Conservation (phyloP, 1,139 yeast species). For the Diutina neorugosa region DNA sequence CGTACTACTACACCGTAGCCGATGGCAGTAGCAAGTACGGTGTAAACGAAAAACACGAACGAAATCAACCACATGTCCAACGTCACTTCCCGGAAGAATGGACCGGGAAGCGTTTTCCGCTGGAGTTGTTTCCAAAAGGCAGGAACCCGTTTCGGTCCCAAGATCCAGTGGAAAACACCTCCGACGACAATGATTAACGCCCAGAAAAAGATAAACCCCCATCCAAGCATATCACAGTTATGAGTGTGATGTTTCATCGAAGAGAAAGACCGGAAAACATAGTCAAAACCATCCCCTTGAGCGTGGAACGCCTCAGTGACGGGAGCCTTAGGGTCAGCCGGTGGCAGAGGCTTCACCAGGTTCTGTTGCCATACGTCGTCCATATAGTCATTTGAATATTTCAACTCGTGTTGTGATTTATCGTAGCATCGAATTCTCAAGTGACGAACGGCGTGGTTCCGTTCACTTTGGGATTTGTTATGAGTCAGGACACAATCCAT, state of each 20-base stretch:
- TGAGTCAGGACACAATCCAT: constrained; percentile 8
- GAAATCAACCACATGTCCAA: constrained; percentile 7
- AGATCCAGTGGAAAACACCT: constrained; percentile 6
- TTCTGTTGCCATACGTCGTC: constrained; percentile 3
- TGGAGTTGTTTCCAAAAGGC: constrained; percentile 5
- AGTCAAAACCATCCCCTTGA: background rate
- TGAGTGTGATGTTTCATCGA: constrained; percentile 9
- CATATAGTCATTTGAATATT: constrained; percentile 7
- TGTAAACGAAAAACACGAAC: constrained; percentile 6
- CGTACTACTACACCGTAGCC: constrained; percentile 8
- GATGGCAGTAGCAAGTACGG: constrained; percentile 8
- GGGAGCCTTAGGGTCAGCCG: background rate
- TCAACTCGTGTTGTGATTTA: constrained; percentile 6
- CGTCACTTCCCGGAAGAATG: constrained; percentile 6
- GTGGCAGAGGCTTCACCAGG: background rate
- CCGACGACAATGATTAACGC: constrained; percentile 6
- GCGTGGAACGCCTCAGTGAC: background rate
- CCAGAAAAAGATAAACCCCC: constrained; percentile 10
- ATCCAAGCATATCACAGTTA: constrained; percentile 10
- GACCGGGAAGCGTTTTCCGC: constrained; percentile 6
- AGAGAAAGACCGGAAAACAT: constrained; percentile 6
- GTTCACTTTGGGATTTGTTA: constrained; percentile 5
- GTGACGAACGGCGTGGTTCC: constrained; percentile 9
- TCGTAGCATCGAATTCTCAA: constrained; percentile 8
- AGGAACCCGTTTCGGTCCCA: constrained; percentile 7